Conservation (phyloP, 1,284 basidiomycete genomes). For the Microbotryomycetes sp. region DNA sequence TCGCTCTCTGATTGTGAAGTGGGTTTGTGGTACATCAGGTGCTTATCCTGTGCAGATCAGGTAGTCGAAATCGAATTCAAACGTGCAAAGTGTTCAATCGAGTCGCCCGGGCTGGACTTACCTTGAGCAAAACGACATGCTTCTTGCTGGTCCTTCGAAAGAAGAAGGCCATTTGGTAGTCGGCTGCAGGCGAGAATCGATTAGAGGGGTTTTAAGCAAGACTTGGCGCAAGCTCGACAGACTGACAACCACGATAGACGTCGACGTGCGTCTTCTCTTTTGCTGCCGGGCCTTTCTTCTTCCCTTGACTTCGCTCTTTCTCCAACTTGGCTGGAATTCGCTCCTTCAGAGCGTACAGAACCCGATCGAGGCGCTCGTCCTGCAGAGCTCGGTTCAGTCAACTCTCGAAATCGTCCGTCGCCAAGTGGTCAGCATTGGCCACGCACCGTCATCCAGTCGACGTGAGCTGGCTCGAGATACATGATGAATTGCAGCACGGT, state of each 20-base stretch:
- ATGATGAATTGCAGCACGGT: conserved; percentile 43
- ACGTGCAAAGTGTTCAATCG: background rate
- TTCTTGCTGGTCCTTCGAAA: conserved; percentile 40
- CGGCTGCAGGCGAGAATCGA: conserved; percentile 28
- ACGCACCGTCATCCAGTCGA: conserved; percentile 43
- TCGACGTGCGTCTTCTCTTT: conserved; percentile 41
- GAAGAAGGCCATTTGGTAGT: conserved; percentile 43
- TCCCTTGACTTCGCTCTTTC: conserved; percentile 32
- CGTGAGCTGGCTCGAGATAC: conserved; percentile 44
- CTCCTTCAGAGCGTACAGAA: conserved; percentile 38
- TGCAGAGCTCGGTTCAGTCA: background rate
- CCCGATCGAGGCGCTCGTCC: conserved; percentile 33
- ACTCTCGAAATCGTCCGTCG: background rate
- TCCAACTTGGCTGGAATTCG: conserved; percentile 41
- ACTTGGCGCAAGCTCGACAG: no score
- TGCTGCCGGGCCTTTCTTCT: conserved; percentile 11
- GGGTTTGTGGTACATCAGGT: conserved; percentile 14
- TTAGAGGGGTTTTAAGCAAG: no score
- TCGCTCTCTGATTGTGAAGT: no score
- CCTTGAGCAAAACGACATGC: conserved; percentile 44
- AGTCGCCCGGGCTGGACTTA: background rate
- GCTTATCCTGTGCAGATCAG: conserved; percentile 16
- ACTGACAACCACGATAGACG: conserved; percentile 38
- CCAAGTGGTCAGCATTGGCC: background rate
- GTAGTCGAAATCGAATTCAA: background rate